Evolutionary conservation across 75 land plant species (phyloP), one percentile per base, ranked within the genome.

Genomic region (Gnetum montanum): DNA sequence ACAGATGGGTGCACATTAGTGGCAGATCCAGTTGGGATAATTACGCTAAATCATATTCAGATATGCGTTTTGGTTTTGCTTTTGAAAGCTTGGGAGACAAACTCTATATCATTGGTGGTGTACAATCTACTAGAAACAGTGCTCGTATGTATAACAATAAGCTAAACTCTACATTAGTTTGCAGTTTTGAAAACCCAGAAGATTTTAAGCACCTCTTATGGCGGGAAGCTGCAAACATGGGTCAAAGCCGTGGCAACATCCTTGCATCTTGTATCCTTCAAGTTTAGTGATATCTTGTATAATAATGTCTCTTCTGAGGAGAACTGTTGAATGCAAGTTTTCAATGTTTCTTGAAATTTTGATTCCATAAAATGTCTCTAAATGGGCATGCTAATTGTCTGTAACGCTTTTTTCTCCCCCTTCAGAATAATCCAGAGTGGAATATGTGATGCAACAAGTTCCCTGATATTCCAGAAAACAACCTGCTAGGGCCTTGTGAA

Each of bases 91-190:
- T 68, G 25, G 57, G 43, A 4, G 19, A 37, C 38, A 41, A 58
- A 23, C 19, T 68, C 28, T 68, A 68, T 34, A 52, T 68, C 35
- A 53, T 68, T 25, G 70, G 66, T 27, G 70, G 70, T 20, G 43
- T 18, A 15, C 27, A 36, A 41, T 53, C 41, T 27, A 51, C 51
- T 12, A 37, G 38, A 48, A 22, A 48, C 24, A 68, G 34, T 28
- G 34, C 57, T 3, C 40, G 26, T 31, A 41, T 10, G 10, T 6
- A 27, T 24, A 50, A 19, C 6, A 54, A 61, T 0, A 23, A 30
- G 7, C 31, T 60, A 11, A 67, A 50, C 31, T 43, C 64, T 10
- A 47, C 43, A 6, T 49, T 52, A 55, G 35, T 68, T n/a, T 68
- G 64, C 31, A 37, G 53, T 34, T 34, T 68, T 3, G 5, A 27